A percentile compares a stretch with the other conserved stretches of the same genome.
phyloP scores from a whole-genome alignment of 1,284 basidiomycete genomes.

The Trichosporon ovoides region DNA sequence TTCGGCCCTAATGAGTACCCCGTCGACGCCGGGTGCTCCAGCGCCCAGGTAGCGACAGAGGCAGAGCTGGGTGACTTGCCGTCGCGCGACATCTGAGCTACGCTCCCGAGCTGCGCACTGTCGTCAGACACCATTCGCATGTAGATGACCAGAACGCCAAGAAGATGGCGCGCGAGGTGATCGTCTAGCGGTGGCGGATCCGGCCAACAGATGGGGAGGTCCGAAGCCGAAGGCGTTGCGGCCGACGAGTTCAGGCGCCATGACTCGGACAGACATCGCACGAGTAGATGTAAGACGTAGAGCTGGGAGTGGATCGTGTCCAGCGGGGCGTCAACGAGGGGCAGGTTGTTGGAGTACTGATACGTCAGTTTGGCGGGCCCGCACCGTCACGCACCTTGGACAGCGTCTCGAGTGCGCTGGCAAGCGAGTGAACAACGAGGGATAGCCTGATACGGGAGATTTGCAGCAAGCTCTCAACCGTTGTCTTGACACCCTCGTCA shows the following conservation, averaged over 20 bases:
- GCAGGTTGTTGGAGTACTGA: slow-evolving; percentile 42
- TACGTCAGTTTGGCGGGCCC: slow-evolving; percentile 49
- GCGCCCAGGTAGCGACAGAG: slow-evolving; percentile 20
- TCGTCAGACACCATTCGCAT: slow-evolving; percentile 62
- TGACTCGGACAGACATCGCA: slow-evolving; percentile 67
- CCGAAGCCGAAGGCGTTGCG: slow-evolving; percentile 17
- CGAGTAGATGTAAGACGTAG: slow-evolving; percentile 78
- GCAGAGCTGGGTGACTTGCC: slow-evolving; percentile 21
- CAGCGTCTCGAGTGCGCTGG: slow-evolving; percentile 67
- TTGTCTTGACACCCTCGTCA: slow-evolving; percentile 65
- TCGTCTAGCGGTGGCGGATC: slow-evolving; percentile 79
- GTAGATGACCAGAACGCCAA: slow-evolving; percentile 75
- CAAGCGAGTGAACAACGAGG: slow-evolving; percentile 70
- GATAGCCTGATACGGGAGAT: slow-evolving; percentile 69
- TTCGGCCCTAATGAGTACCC: slow-evolving; percentile 23
- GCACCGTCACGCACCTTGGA: slow-evolving; percentile 57
- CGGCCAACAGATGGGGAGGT: slow-evolving; percentile 51
- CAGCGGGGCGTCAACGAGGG: slow-evolving; percentile 53
- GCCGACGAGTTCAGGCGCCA: slow-evolving; percentile 53
- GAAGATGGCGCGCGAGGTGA: slow-evolving; percentile 73
- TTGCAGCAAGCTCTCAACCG: slow-evolving; percentile 70
- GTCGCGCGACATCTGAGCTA: slow-evolving; percentile 19
- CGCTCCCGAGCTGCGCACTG: slow-evolving; percentile 9
- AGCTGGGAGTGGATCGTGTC: slow-evolving; percentile 84
- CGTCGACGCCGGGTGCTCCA: slow-evolving; percentile 16